Base-by-base conservation (phyloP, 352 stramenopile genomes). In the Globisporangium cederbergense region DNA sequence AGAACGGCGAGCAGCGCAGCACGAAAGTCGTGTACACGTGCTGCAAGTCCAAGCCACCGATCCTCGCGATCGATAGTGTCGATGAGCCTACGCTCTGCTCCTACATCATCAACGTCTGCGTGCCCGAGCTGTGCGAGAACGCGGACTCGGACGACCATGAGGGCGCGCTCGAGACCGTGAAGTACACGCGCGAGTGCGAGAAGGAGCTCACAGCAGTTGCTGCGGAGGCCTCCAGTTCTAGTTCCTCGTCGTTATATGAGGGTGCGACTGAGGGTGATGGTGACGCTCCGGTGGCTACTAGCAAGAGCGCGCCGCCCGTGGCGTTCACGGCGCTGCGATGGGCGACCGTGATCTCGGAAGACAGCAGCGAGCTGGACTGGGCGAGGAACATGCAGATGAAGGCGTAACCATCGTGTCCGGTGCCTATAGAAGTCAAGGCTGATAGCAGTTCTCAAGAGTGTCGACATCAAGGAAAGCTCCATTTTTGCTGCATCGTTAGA, bases 351-450 rank as follows among this genome's bases (percentile, higher is more conserved):
- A 81, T 96, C 32, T 89, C 83, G 2, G 87, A 94, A 58, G 87
- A 94, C 64, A 94, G 83, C 67, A 91, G 83, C 57, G 87, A 96
- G 58, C 66, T 96, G 51, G 82, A 88, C n/a, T 96, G 85, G 85
- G 77, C 81, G 52, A 71, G 80, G 38, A 77, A 71, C 55, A 79
- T 94, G 75, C 71, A 91, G 61, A 83, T 94, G 38, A 80, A 81
- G 22, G 75, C 62, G 18, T 86, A 78, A 34, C 22, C 25, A 42
- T 10, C 10, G 13, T 7, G 7, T 4, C 8, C 18, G 60, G 34
- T 32, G 25, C 53, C 20, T 54, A 67, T 60, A 71, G 28, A 49
- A 45, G 43, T 49, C 43, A 49, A 49, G 43, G 8, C 18, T 7
- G 18, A 49, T 49, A 49, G n/a, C 32, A 36, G 32, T 36, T 36